A percentile compares a stretch with the other conserved stretches of the same genome.
Conservation (phyloP, 768 basidiomycete genomes). For the Lentinula lateritia region DNA sequence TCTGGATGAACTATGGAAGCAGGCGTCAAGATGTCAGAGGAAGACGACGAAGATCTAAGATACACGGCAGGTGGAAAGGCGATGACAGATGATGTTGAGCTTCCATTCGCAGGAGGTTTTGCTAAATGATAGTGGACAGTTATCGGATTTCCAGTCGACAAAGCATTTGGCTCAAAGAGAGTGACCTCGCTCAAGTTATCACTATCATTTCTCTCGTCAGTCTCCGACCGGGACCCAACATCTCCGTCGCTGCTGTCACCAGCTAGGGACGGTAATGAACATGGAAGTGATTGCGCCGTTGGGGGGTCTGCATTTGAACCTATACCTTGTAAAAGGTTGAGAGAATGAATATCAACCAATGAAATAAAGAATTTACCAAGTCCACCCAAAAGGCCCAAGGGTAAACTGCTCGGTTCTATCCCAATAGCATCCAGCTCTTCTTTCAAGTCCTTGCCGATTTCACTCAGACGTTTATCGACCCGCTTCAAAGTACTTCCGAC, state of each 20-base stretch:
- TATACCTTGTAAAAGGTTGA: background rate
- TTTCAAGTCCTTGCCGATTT: slow-evolving; percentile 20
- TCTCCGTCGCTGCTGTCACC: background rate
- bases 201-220: background rate
- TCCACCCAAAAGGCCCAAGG: background rate
- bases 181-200: background rate
- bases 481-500: slow-evolving; percentile 47
- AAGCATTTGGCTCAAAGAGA: background rate
- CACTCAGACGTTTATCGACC: slow-evolving; percentile 35
- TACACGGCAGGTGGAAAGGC: background rate
- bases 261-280: background rate
- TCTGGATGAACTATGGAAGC: background rate
- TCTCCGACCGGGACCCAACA: background rate
- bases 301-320: background rate
- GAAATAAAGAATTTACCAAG: background rate
- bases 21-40: background rate
- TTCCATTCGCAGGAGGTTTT: background rate
- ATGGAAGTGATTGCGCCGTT: background rate
- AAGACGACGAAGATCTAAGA: background rate
- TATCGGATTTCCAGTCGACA: background rate
- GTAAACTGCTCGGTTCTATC: background rate
- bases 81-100: background rate
- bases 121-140: background rate
- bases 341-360: background rate
- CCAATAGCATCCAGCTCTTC: background rate